Base-by-base conservation (phyloP, 805 yeast genomes). In the Lipomyces sp. region DNA sequence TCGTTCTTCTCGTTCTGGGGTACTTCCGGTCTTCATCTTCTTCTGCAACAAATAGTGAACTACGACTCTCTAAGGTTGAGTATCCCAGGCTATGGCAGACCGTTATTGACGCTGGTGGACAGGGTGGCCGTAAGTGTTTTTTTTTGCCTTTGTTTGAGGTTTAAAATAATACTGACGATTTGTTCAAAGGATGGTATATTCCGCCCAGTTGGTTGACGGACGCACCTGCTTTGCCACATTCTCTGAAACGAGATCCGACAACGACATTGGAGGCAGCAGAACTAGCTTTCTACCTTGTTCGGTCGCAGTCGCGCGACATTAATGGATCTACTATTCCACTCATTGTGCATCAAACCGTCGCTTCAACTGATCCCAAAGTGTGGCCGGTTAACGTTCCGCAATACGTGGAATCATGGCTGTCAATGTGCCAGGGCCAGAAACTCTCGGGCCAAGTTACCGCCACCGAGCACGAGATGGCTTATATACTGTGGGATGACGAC, bases 291-390 rank as follows among this genome's bases (percentile, higher is more conserved):
- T 54, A 33, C 57, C 57, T 54, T 32, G 57, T 39, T 39, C 29
- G 57, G 18, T 54, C 57, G n/a, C 57, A 54, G 57, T 54, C 57
- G 29, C 57, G 57, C 18, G 1, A 33, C 15, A 54, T 54, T 18
- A 15, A n/a, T 6, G 15, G 13, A 7, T 54, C 57, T 24, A 29
- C 39, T 54, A 54, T 54, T 54, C 57, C 57, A 33, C 57, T 54
- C 42, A 54, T 54, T 4, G 11, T 54, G 57, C 57, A 54, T 18
- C 57, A 54, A 32, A 54, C 39, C 30, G 13, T n/a, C 18, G 13
- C 13, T 8, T 54, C 57, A 15, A 54, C n/a, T 24, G n/a, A n/a
- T 7, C 29, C 13, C 10, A 3, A 7, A 18, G 3, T 4, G 39
- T 54, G 57, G 57, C 15, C 57, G 6, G 29, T 39, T 1, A n/a